Evolutionary conservation across 805 yeast genomes (phyloP).

Genomic region (Wickerhamomyces tratensis): DNA sequence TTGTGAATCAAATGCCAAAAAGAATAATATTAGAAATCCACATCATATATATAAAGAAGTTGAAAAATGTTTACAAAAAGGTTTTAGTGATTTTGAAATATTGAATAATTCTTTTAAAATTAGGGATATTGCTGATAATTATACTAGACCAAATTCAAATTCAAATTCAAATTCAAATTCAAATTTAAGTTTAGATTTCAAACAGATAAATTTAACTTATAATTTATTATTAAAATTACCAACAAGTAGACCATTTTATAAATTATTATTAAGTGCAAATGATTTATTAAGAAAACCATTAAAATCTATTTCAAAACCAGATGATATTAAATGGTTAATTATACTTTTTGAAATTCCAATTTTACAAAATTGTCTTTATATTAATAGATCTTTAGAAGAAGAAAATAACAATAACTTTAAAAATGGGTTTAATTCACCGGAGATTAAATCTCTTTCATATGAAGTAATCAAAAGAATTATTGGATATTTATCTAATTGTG

Average conservation of each 20-base stretch:
- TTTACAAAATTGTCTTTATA: slow-evolving; percentile 36
- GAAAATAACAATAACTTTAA: too few relatives aligned
- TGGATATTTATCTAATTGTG: slow-evolving; percentile 54
- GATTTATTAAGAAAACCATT: slow-evolving; percentile 44
- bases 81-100: slow-evolving; percentile 37
- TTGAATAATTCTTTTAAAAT: slow-evolving; percentile 35
- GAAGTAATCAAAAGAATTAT: slow-evolving; percentile 60
- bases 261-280: slow-evolving; percentile 41
- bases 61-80: slow-evolving; percentile 31
- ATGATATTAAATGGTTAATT: slow-evolving; percentile 46
- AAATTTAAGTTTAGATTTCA: slow-evolving; percentile 32
- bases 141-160: slow-evolving; percentile 5
- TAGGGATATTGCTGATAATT: too few relatives aligned
- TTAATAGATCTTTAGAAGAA: slow-evolving; percentile 3
- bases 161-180: slow-evolving; percentile 31
- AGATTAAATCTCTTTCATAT: slow-evolving; percentile 47
- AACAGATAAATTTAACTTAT: slow-evolving; percentile 38
- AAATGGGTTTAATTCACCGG: slow-evolving; percentile 20
- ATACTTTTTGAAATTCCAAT: slow-evolving; percentile 64
- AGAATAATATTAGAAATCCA: slow-evolving; percentile 3
- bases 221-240: slow-evolving; percentile 39
- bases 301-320: slow-evolving; percentile 25
- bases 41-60: slow-evolving; percentile 36
- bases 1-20: slow-evolving; percentile 2
- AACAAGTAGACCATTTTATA: slow-evolving; percentile 48